Evolutionary conservation across 2,329 filamentous ascomycete species (phyloP), one percentile per base, ranked within the genome.

Genomic region (Aspergillus quadricinctus): DNA sequence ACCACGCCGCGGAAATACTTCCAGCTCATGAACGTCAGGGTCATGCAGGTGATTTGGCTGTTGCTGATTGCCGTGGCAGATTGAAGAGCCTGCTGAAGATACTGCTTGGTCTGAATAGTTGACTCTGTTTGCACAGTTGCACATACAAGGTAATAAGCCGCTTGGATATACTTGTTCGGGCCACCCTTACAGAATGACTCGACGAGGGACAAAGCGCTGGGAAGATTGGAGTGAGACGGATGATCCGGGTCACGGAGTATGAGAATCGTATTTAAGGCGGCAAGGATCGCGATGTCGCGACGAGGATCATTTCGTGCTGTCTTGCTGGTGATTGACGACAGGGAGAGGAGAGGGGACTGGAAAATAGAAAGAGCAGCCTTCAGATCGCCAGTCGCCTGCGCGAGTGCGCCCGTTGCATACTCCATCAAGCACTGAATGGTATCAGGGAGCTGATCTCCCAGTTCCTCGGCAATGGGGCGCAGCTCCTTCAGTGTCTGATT

Each of bases 1-100:
- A 95, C 85, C 14, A 92, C 88, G 57, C 88, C 88, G 48, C 88
- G 87, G 72, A 92, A 97, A 66, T 96, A 88, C 52, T 86, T 84
- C 67, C 83, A 86, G 52, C 89, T 88, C 88, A 97, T 95, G 61
- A 94, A 87, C 63, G 87, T 92, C 57, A 97, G 83, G 5, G 88
- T 87, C 61, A 97, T 88, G 49, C 87, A 87, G n/a, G 92, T 82
- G 53, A 92, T 88, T 61, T 95, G 89, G 29, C 84, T 84, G 69
- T 96, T 96, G 54, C 81, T 80, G 8, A 88, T 86, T 7, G 79
- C 78, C 61, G 88, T 87, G 11, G 89, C 87, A 2, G 85, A 84
- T 41, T 82, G 81, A 45, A 96, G 81, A 2, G 91, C 88, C 41
- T 81, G 80, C 58, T 90, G 86, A 53, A 97, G 87, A 66, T 88